Evolutionary conservation across 495 filamentous ascomycete species (phyloP).

Genomic region (Xylaria longipes): DNA sequence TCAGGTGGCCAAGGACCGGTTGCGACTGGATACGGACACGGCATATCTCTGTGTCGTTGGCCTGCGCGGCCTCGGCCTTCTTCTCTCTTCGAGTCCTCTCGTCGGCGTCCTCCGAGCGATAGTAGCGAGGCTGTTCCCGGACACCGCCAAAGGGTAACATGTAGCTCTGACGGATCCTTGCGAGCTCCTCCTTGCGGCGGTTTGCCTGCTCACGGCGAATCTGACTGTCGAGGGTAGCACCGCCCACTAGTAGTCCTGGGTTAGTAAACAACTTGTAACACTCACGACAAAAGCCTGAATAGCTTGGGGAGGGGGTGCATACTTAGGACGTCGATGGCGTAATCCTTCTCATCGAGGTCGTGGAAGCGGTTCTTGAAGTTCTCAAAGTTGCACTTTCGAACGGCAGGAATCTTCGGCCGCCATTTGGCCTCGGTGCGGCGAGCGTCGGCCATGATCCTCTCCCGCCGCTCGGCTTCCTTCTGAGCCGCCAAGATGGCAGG

Average conservation of each 20-base stretch:
- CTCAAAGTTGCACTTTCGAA: slow-evolving; percentile 44
- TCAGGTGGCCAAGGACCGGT: slow-evolving; percentile 40
- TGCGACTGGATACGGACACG: slow-evolving; percentile 51
- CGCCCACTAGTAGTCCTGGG: slow-evolving; percentile 24
- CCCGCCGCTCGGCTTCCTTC: slow-evolving; percentile 38
- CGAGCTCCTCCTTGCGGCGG: slow-evolving; percentile 39
- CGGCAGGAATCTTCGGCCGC: slow-evolving; percentile 43
- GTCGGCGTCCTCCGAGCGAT: slow-evolving; percentile 8
- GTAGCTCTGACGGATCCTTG: slow-evolving; percentile 38
- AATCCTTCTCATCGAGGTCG: slow-evolving; percentile 36
- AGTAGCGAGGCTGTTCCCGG: slow-evolving; percentile 21
- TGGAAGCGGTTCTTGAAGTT: slow-evolving; percentile 50
- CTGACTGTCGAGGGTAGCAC: slow-evolving; percentile 38
- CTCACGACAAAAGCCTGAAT: not conserved
- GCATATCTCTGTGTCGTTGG: slow-evolving; percentile 36
- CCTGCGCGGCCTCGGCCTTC: slow-evolving; percentile 34
- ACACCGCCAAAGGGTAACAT: slow-evolving; percentile 27
- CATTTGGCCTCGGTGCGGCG: slow-evolving; percentile 40
- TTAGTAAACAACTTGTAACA: not conserved
- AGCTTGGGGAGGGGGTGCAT: not conserved
- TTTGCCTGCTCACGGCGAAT: slow-evolving; percentile 40
- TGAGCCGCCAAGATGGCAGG: slow-evolving; percentile 27
- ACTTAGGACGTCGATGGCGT: slow-evolving; percentile 43
- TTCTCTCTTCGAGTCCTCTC: slow-evolving; percentile 31
- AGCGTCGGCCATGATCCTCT: slow-evolving; percentile 37